These are phyloP conservation scores for Ashbya aceris DNA, from an alignment of 1,139 yeast genomes.

Conservation along the genomic window DNA sequence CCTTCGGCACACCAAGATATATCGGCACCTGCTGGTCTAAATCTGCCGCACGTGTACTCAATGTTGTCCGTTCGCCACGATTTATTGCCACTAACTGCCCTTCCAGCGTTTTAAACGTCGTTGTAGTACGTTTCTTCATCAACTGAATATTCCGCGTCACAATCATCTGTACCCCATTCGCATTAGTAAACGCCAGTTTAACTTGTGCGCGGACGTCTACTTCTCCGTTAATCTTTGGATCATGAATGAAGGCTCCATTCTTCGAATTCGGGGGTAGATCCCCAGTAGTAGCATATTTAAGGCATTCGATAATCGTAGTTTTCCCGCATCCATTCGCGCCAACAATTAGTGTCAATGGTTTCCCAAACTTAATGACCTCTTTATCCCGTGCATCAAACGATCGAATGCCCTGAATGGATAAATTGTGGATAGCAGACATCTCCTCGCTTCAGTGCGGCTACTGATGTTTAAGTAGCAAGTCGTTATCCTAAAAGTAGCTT, in stretches of 20 bases:
- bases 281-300: constrained; percentile 92
- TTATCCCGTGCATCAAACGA: constrained; percentile 78
- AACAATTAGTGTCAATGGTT: constrained; percentile 85
- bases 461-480: neutral
- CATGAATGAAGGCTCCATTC: constrained; percentile 95
- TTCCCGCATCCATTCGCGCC: constrained; percentile 99
- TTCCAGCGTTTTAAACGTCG: constrained; percentile 82
- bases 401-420: constrained; percentile 82
- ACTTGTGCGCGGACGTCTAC: constrained; percentile 82
- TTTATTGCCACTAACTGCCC: constrained; percentile 70
- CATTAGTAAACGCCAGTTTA: constrained; percentile 72
- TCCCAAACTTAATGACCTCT: constrained; percentile 83
- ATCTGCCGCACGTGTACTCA: constrained; percentile 79
- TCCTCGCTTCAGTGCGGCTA: neutral
- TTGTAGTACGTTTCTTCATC: constrained; percentile 47
- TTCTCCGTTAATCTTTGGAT: constrained; percentile 74
- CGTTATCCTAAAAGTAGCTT: neutral
- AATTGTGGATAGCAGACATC: constrained; percentile 65
- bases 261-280: constrained; percentile 91
- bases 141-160: constrained; percentile 80
- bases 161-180: constrained; percentile 70
- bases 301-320: constrained; percentile 90
- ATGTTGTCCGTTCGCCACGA: constrained; percentile 58
- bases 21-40: constrained; percentile 74
- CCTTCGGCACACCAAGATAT: constrained; percentile 78